phyloP scores from a whole-genome alignment of 192 early-diverging fungal species.

The Linderina pennispora region DNA sequence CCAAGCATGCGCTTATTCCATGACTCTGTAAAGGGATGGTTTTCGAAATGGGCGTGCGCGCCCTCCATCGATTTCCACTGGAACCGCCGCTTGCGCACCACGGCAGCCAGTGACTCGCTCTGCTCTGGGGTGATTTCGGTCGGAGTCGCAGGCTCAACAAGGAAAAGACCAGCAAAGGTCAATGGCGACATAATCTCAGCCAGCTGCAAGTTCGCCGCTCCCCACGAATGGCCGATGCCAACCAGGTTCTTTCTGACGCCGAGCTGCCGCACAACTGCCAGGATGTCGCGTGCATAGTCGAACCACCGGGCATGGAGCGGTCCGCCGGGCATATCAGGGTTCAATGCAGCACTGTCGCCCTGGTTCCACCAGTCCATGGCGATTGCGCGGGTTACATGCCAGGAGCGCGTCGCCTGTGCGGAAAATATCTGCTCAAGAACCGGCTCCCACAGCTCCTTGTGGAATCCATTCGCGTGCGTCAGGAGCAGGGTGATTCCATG shows the following conservation, averaged over 20 bases:
- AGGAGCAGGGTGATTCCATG: no score
- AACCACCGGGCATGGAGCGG: slow-evolving; percentile 23
- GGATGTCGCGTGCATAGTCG: slow-evolving; percentile 27
- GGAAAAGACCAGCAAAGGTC: slow-evolving; percentile 19
- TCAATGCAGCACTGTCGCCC: slow-evolving; percentile 41
- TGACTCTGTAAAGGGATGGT: slow-evolving; percentile 16
- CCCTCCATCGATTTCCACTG: slow-evolving; percentile 9
- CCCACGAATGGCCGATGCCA: slow-evolving; percentile 45
- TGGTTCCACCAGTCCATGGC: slow-evolving; percentile 42
- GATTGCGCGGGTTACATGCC: slow-evolving; percentile 22
- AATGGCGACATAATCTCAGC: slow-evolving; percentile 22
- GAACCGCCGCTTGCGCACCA: slow-evolving; percentile 12
- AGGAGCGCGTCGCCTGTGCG: slow-evolving; percentile 2
- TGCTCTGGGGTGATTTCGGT: neutral
- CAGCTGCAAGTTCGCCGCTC: slow-evolving; percentile 28
- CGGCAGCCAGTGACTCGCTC: neutral
- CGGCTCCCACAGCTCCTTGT: slow-evolving; percentile 49
- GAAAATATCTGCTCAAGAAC: slow-evolving; percentile 21
- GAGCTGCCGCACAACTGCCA: slow-evolving; percentile 26
- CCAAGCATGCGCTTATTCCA: slow-evolving; percentile 31
- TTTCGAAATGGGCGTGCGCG: slow-evolving; percentile 20
- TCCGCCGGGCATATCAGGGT: slow-evolving; percentile 5
- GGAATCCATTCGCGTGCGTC: slow-evolving; percentile 42
- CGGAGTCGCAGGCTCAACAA: slow-evolving; percentile 25
- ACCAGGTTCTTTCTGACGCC: slow-evolving; percentile 5